Base-by-base conservation (phyloP, 2,329 filamentous ascomycete genomes). In the Cladosporium sp. region DNA sequence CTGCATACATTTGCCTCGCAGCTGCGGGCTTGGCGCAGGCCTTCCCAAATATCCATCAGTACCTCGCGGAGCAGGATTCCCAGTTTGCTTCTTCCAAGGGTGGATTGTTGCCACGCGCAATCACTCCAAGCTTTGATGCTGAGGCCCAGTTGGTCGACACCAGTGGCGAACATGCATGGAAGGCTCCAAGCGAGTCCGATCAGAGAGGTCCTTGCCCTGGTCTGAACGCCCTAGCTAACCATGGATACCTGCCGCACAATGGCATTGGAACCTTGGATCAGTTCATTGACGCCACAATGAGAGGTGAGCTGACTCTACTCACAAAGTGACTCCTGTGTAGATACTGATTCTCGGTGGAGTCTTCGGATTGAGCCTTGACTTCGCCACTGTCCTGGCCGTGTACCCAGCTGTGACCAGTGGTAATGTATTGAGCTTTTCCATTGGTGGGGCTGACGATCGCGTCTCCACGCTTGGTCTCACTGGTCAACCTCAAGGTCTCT, bases 381-480 rank as follows among this genome's bases (percentile, higher is more conserved):
- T 73, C 20, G 66, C 63, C 15, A 58, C 61, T 22, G 69, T 73
- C 59, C 65, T 73, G 24, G 61, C 69, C 22, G 61, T 66, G 39
- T 72, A 70, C 51, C 68, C 68, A 35, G 68, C 69, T 39, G 60
- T 71, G n/a, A 55, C 72, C 24, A 68, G 68, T 48, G 71, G 71
- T 15, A 61, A 66, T 55, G 47, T 64, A 12, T 55, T 58, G 0
- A 54, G 59, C 2, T 71, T 68, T 66, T 66, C 62, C 9, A 71
- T 71, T 24, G 61, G 64, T n/a, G 69, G 68, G 12, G 53, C 45
- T 20, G 47, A 37, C n/a, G 15, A 8, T 13, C 32, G 32, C 2
- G 47, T 50, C 4, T 35, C 25, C 15, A 34, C 28, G 25, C 32
- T 50, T 8, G 32, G 32, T 20, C 47, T 49, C 5, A 28, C 36